Base-by-base conservation (phyloP, 2,329 filamentous ascomycete species). In the Microcyclospora pomicola region DNA sequence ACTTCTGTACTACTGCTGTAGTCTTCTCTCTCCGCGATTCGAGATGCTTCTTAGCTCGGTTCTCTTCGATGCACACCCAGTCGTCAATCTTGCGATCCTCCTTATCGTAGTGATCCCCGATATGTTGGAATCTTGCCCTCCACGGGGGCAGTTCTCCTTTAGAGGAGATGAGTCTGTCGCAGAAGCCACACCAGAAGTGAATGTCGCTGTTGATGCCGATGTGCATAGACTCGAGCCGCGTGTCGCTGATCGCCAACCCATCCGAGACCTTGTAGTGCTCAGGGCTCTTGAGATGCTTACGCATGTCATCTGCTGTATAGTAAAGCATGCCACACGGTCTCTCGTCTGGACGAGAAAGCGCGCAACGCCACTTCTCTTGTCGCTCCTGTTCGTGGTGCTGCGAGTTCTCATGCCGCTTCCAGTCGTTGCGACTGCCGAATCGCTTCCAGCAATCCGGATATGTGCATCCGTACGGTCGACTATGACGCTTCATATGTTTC, bases 361-460 rank as follows among this genome's bases (percentile, higher is more conserved):
- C 65, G 53, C 86, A 94, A 24, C 72, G 73, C 77, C 82, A 94
- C 34, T 70, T 69, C 51, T 86, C 79, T 5, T 72, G 58, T 41
- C 80, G 73, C 43, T 73, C 75, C 7, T 24, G 19, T 24, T 24
- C 19, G 4, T n/a, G 14, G 55, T 94, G 86, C 51, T 88, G 81
- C 12, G 73, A 76, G 46, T 76, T 80, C 53, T 95, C 88, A 52
- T 95, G 87, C 1, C 87, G 75, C 55, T 92, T 93, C 87, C 77
- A 95, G 59, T 95, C 87, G 42, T 85, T 87, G 55, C 94, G 93
- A 58, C 82, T 87, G n/a, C 87, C 87, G 48, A 94, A 94, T 0
- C 56, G 66, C 52, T 84, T 86, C 35, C 61, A 58, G 52, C 87
- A 94, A 24, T 63, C 60, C 7, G 66, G 59, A 45, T 77, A 82